Base-by-base conservation (phyloP, 2,329 filamentous ascomycete genomes). In the Pseudogymnoascus sp. region DNA sequence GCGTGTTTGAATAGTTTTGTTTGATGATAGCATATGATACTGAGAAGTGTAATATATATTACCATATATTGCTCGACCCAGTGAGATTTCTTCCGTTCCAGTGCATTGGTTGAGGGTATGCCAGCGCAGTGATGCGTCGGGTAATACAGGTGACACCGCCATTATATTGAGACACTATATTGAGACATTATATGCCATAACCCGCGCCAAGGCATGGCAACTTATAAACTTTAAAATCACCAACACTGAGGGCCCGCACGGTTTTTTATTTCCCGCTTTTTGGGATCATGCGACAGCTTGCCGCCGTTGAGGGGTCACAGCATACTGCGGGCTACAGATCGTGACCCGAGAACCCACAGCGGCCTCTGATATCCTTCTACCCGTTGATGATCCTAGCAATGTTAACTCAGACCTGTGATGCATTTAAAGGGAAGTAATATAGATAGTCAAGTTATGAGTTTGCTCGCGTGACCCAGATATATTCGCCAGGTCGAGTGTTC, bases 31-130 rank as follows among this genome's bases (percentile, higher is more conserved):
- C 43, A 50, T 50, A 28, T 22, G 41, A 50, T 50, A n/a, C 22
- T 50, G 4, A 50, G 41, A 50, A 28, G 43, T 50, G 43, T 50
- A 30, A 50, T 50, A 50, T 30, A 50, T 50, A 50, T 32, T 32
- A 32, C 30, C 30, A 32, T 32, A 2, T 50, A 30, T 50, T 50
- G 43, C 43, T 50, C 43, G n/a, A 50, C 16, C 25, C n/a, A 25
- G 9, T 7, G 11, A 4, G 22, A 18, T 7, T 7, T n/a, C 12
- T 14, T 47, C 12, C 8, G 18, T 9, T 47, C n/a, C 37, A 4
- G 39, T 22, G 20, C 4, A 9, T 14, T 22, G 18, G 39, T 14
- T 11, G 4, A 22, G 12, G 9, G 4, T 1, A 41, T 41, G 18
- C 38, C 38, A 20, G 9, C 4, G 38, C 18, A 22, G 5, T 41